phyloP scores from a whole-genome alignment of 768 basidiomycete species.

The Podaxis pistillaris region DNA sequence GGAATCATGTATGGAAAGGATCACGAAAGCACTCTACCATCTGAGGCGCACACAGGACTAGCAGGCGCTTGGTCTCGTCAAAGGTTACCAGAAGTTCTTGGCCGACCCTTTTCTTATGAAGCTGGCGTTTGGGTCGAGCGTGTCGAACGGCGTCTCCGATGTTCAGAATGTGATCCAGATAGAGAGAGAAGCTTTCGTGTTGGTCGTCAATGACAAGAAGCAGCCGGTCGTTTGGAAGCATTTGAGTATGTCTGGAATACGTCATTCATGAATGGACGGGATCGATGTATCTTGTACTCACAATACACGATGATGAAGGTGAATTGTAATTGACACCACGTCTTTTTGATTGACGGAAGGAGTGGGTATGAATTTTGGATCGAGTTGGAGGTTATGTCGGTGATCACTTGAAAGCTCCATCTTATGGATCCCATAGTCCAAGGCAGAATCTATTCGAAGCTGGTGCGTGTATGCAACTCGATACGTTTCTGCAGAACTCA shows the following conservation, averaged over 20 bases:
- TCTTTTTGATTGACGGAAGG: slow-evolving; percentile 25
- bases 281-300: slow-evolving; percentile 20
- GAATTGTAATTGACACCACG: slow-evolving; percentile 25
- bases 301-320: slow-evolving; percentile 27
- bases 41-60: slow-evolving; percentile 41
- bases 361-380: slow-evolving; percentile 29
- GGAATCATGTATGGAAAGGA: background rate
- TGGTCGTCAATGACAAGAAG: slow-evolving; percentile 40
- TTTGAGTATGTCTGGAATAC: slow-evolving; percentile 28
- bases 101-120: slow-evolving; percentile 48
- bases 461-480: background rate
- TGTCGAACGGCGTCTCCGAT: slow-evolving; percentile 31
- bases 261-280: background rate
- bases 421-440: slow-evolving; percentile 30
- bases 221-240: slow-evolving; percentile 37
- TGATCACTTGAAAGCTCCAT: slow-evolving; percentile 35
- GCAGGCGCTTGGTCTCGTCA: slow-evolving; percentile 49
- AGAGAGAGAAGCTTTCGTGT: slow-evolving; percentile 33
- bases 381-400: slow-evolving; percentile 32
- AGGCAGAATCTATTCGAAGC: slow-evolving; percentile 17
- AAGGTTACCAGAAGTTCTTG: slow-evolving; percentile 44
- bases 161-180: slow-evolving; percentile 30
- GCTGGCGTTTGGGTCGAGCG: slow-evolving; percentile 22
- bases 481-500: background rate
- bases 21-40: slow-evolving; percentile 30